Conservation (phyloP, 2,329 filamentous ascomycete species). For the Talaromyces funiculosus region DNA sequence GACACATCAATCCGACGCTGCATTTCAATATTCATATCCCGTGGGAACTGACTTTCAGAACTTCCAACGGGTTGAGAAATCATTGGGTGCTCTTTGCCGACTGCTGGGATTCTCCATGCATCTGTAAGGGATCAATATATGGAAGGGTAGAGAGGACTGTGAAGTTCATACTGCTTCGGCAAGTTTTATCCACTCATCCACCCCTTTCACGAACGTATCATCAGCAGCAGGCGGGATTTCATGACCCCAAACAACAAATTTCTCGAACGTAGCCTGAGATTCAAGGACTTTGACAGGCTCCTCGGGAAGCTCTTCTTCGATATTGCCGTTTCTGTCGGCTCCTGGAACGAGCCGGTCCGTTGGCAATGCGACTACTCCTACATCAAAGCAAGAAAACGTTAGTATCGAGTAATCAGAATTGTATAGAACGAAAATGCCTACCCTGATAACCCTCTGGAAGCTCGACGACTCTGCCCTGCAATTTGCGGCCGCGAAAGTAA, state of each 20-base stretch:
- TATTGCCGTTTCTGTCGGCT: constrained; percentile 31
- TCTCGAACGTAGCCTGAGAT: constrained; percentile 63
- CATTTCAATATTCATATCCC: not conserved
- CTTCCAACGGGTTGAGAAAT: not conserved
- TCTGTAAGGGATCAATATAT: not conserved
- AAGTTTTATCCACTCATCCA: constrained; percentile 75
- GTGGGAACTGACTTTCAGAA: not conserved
- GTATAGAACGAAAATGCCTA: constrained; percentile 17
- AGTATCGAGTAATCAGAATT: not conserved
- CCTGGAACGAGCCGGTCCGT: constrained; percentile 33
- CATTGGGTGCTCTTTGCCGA: not conserved
- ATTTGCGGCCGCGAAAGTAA: constrained; percentile 74
- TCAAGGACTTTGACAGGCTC: constrained; percentile 56
- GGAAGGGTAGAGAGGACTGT: not conserved
- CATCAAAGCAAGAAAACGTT: not conserved
- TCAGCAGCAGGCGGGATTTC: constrained; percentile 58
- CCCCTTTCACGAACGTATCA: constrained; percentile 67
- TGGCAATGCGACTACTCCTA: constrained; percentile 55
- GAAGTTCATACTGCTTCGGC: constrained; percentile 56
- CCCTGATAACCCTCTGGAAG: constrained; percentile 68
- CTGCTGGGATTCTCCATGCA: not conserved
- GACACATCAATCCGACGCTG: not conserved
- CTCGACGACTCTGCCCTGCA: constrained; percentile 61
- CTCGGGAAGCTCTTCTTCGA: constrained; percentile 41
- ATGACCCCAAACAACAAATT: constrained; percentile 79